Percentiles rank a stretch among this genome's conserved stretches.
phyloP scores from a whole-genome alignment of 1,139 yeast genomes.

The Protomyces lactucae-debilis region DNA sequence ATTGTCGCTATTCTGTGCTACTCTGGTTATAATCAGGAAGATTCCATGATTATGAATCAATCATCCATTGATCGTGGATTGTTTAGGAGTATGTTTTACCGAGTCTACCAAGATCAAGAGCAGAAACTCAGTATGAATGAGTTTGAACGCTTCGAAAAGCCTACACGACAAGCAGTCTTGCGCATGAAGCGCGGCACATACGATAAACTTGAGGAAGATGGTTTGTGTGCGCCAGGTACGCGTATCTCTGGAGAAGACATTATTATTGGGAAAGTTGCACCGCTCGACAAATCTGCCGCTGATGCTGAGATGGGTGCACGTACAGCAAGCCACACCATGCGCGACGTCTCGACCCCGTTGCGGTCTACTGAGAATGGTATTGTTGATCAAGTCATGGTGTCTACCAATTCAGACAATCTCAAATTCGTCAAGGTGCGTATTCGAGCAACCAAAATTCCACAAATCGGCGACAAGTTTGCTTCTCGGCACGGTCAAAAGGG shows the following conservation, averaged over 20 bases:
- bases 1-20: constrained; percentile 97
- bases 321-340: constrained; percentile 93
- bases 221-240: constrained; percentile 95
- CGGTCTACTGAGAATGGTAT: constrained; percentile 97
- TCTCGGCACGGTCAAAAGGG: constrained; percentile 99
- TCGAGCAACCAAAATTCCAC: constrained; percentile 98
- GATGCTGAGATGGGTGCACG: constrained; percentile 98
- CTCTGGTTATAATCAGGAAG: constrained; percentile 99
- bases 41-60: constrained; percentile 99
- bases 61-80: constrained; percentile 94
- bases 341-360: constrained; percentile 97
- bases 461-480: constrained; percentile 98
- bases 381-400: constrained; percentile 92
- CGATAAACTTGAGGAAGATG: constrained; percentile 97
- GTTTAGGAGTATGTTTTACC: constrained; percentile 88
- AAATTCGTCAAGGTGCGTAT: constrained; percentile 96
- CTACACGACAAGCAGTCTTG: constrained; percentile 87
- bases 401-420: constrained; percentile 97
- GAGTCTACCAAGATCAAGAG: constrained; percentile 98
- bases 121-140: constrained; percentile 95
- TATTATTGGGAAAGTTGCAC: constrained; percentile 96
- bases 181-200: constrained; percentile 97
- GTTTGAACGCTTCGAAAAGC: constrained; percentile 43
- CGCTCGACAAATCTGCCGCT: constrained; percentile 78
- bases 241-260: constrained; percentile 98